Percentiles rank a stretch among this genome's conserved stretches.
phyloP scores from a whole-genome alignment of 306 rosid species.

The Casuarina equisetifolia region DNA sequence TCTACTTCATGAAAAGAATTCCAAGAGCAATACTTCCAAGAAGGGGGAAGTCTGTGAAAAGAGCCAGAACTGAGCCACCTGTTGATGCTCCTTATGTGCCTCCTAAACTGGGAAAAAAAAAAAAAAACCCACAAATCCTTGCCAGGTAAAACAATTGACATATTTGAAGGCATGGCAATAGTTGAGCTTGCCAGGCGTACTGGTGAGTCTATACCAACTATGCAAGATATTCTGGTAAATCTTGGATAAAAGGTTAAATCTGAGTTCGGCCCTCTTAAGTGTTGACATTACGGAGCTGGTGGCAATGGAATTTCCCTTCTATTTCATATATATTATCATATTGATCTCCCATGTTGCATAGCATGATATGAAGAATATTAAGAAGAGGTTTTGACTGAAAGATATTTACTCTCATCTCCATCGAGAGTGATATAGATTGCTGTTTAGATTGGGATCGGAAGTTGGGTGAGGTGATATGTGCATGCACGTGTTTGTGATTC shows the following conservation, averaged over 20 bases:
- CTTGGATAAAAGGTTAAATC: constrained; percentile 81
- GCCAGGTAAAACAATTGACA: constrained; percentile 67
- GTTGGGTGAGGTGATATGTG: too few relatives aligned
- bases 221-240: constrained; percentile 66
- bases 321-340: constrained; percentile 9
- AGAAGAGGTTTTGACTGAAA: neutral
- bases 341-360: constrained; percentile 12
- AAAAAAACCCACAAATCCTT: constrained; percentile 37
- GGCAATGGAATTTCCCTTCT: constrained; percentile 68
- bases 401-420: too few relatives aligned
- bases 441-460: too few relatives aligned
- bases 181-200: constrained; percentile 80
- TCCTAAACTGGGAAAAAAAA: constrained; percentile 39
- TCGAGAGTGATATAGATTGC: neutral
- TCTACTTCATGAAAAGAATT: constrained; percentile 34
- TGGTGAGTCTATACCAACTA: constrained; percentile 55
- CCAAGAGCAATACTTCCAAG: constrained; percentile 48
- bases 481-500: neutral
- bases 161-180: constrained; percentile 89
- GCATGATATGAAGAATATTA: neutral
- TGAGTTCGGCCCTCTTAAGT: constrained; percentile 77
- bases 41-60: constrained; percentile 64
- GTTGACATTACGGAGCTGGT: constrained; percentile 73
- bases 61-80: constrained; percentile 57
- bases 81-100: constrained; percentile 76